Base-by-base conservation (phyloP, 352 stramenopile species). In the Phytopythium sindhum region DNA sequence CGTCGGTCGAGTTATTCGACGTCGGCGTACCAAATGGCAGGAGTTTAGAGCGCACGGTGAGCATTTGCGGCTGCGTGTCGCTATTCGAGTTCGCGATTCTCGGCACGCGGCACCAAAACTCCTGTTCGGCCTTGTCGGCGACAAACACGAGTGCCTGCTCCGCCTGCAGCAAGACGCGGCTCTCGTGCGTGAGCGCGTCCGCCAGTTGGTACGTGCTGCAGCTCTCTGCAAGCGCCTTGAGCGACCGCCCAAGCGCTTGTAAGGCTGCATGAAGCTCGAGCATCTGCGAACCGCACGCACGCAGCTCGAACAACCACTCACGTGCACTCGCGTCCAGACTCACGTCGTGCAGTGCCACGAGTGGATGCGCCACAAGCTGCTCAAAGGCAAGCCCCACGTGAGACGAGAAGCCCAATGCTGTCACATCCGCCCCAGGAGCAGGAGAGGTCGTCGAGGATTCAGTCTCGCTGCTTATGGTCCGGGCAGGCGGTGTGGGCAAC, bases 101-200 rank as follows among this genome's bases (percentile, higher is more conserved):
- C 8, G 73, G 72, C 19, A 89, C 61, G 21, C 84, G 81, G 31
- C 84, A 90, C 84, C 84, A 93, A 28, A 93, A 90, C 45, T 93
- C 84, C 21, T 91, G 78, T 61, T 91, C 77, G 5, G 81, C 72
- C 21, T 83, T 83, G 62, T 93, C 82, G 31, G 86, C 74, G 6
- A 93, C 73, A 24, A 90, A 82, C 56, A 93, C 71, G 23, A 91
- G 70, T 15, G 77, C 73, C 47, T 91, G 81, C 58, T 93, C 84
- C 9, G 84, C 82, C 7, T 78, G 64, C 19, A 84, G 51, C 28
- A 93, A 64, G 31, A 69, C 61, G 4, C 75, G 54, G 14, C 75
- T 77, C 74, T 93, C 81, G 6, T 67, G 60, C 0, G 77, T 72
- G 48, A 93, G 70, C 17, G 69, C 67, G 21, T 87, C 76, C 0